Evolutionary conservation across 768 basidiomycete genomes (phyloP).

Genomic region (Ephemerocybe angulata): DNA sequence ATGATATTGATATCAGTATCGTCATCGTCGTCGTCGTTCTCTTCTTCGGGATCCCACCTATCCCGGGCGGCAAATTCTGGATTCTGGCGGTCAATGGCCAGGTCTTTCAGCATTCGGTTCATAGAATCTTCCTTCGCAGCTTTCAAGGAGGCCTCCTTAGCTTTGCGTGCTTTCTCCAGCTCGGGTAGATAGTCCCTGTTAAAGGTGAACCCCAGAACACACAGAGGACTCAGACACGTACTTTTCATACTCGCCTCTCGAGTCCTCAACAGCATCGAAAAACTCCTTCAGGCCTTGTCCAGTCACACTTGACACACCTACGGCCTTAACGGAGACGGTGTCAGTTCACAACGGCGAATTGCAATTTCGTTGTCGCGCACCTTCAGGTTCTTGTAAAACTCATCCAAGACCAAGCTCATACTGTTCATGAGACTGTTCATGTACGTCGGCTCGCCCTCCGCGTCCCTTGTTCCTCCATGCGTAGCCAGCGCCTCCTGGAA

Average conservation of each 20-base stretch:
- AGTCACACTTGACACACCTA: conserved; percentile 94
- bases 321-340: conserved; percentile 51
- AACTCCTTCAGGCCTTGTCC: conserved; percentile 93
- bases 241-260: conserved; percentile 86
- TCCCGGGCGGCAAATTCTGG: too few species aligned
- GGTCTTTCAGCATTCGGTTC: conserved; percentile 73
- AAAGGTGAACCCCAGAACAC: conserved; percentile 5
- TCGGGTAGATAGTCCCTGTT: conserved; percentile 89
- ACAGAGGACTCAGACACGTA: conserved; percentile 32
- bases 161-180: conserved; percentile 63
- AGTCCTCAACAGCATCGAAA: conserved; percentile 86
- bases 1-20: conserved; percentile 56
- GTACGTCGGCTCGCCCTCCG: conserved; percentile 91
- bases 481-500: conserved; percentile 86
- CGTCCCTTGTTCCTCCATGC: conserved; percentile 61
- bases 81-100: conserved; percentile 72
- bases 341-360: background rate
- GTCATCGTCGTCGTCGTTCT: conserved; percentile 54
- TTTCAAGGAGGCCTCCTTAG: conserved; percentile 60
- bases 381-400: conserved; percentile 96
- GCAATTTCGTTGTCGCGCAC: conserved; percentile 36
- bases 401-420: conserved; percentile 97
- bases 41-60: conserved; percentile 59
- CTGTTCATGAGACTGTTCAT: conserved; percentile 99
- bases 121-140: conserved; percentile 74